Percentiles rank a stretch among this genome's conserved stretches.
Evolutionary conservation across 1,139 yeast genomes (phyloP).

Genomic region (Diutina sp.): DNA sequence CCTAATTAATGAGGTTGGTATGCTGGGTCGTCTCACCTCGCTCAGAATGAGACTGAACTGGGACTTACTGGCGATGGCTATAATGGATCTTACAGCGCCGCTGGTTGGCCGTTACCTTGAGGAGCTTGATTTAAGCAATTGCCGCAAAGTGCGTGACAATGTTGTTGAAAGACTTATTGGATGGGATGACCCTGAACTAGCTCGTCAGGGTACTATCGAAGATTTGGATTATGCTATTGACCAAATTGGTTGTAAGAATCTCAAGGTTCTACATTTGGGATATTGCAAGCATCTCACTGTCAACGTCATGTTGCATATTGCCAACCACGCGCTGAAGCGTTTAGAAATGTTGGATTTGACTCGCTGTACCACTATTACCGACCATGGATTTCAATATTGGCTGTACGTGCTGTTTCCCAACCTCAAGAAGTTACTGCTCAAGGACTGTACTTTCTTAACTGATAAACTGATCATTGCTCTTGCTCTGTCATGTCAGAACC

Average conservation of each 20-base stretch:
- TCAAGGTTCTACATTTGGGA: conserved; percentile 43
- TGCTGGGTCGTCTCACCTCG: conserved; percentile 40
- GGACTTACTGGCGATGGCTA: conserved; percentile 72
- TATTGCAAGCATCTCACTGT: conserved; percentile 70
- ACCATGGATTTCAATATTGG: conserved; percentile 61
- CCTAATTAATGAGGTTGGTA: conserved; percentile 59
- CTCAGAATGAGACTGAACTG: conserved; percentile 59
- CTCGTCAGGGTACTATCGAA: conserved; percentile 7
- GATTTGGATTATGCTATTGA: conserved; percentile 3
- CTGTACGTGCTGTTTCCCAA: conserved; percentile 39
- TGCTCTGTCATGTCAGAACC: conserved; percentile 46
- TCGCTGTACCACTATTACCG: conserved; percentile 68
- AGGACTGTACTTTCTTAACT: conserved; percentile 63
- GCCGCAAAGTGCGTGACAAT: conserved; percentile 60
- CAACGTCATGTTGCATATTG: conserved; percentile 49
- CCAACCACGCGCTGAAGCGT: conserved; percentile 42
- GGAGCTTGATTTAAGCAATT: conserved; percentile 56
- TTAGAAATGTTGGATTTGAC: conserved; percentile 50
- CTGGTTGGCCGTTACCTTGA: conserved; percentile 46
- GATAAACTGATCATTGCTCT: conserved; percentile 53
- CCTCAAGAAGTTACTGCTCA: conserved; percentile 38
- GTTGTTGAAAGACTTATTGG: conserved; percentile 58
- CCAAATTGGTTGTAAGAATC: conserved; percentile 42
- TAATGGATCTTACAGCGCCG: conserved; percentile 62
- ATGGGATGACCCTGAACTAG: conserved; percentile 17